Conservation (phyloP, 208 protist species). For the Crithidia bombi region DNA sequence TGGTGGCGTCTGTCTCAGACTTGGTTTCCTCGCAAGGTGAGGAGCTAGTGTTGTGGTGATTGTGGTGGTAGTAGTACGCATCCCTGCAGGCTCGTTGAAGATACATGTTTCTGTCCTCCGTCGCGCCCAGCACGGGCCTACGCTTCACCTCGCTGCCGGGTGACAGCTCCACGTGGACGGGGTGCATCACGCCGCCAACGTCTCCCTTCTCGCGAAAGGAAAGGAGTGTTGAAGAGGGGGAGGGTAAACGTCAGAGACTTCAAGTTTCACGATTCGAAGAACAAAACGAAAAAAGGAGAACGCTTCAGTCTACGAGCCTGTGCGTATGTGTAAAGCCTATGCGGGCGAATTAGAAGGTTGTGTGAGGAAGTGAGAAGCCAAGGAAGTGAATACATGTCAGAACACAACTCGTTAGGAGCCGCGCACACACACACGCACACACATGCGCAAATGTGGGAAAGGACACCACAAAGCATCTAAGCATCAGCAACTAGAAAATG, state of each 20-base stretch:
- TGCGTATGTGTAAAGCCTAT: no score
- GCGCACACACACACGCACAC: no score
- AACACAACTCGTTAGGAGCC: no score
- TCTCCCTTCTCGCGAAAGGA: background rate
- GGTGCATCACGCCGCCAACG: constrained; percentile 8
- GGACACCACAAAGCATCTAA: no score
- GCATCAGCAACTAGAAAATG: no score
- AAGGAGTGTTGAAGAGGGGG: background rate
- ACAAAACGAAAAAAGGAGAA: no score
- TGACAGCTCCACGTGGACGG: constrained; percentile 33
- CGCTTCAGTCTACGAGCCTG: no score
- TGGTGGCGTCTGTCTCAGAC: background rate
- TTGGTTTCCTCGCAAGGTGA: background rate
- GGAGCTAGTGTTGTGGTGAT: background rate
- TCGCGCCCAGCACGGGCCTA: background rate
- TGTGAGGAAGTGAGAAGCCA: no score
- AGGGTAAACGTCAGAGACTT: background rate
- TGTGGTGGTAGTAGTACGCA: constrained; percentile 17
- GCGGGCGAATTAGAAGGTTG: no score
- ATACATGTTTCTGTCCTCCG: background rate
- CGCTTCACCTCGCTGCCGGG: constrained; percentile 16
- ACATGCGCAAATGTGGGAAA: no score
- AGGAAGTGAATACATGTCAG: no score
- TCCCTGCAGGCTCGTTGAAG: constrained; percentile 7
- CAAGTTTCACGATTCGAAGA: no score